Evolutionary conservation across 345 rosid species (phyloP), one percentile per base, ranked within the genome.

Genomic region (Camelina neglecta): DNA sequence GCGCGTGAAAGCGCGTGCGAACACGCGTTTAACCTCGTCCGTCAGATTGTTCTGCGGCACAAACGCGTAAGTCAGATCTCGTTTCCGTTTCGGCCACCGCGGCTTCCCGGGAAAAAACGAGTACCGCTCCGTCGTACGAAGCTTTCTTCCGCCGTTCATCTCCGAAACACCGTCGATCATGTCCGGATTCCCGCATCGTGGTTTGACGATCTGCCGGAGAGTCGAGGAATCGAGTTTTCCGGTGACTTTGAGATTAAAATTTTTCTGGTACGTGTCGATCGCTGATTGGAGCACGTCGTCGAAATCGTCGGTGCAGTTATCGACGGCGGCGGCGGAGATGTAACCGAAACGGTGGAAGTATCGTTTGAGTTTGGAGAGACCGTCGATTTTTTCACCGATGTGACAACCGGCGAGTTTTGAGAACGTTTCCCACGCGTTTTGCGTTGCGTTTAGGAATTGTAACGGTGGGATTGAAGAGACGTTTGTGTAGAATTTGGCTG

Each of bases 321-420:
- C 9, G 50, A 20, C 18, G 2, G 49, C 15, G 10, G 84, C 54
- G 67, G 49, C 16, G 10, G 84, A 50, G 67, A 94, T 83, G 86
- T 94, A 94, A 26, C 98, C 96, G 83, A 94, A 94, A 73, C 83
- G 47, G 24, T 69, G 74, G 66, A 94, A 92, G 86, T 94, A 94
- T 42, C 84, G 69, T 79, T 94, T 94, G 68, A 94, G 89, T 74
- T 84, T 85, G 1, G 80, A 75, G 48, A 94, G 76, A 6, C 98
- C 98, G 35, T 80, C 79, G 54, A 65, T 74, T 24, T 53, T 85
- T 6, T 92, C 81, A 8, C 98, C 98, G 23, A 83, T 13, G 10
- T 48, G 88, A 81, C 91, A 88, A 67, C 96, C 98, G 69, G 86
- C 51, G 77, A 87, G 78, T 11, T 85, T 80, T 5, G 15, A 63